Conservation (phyloP, 208 protist species). For the Trypanosoma boissoni region DNA sequence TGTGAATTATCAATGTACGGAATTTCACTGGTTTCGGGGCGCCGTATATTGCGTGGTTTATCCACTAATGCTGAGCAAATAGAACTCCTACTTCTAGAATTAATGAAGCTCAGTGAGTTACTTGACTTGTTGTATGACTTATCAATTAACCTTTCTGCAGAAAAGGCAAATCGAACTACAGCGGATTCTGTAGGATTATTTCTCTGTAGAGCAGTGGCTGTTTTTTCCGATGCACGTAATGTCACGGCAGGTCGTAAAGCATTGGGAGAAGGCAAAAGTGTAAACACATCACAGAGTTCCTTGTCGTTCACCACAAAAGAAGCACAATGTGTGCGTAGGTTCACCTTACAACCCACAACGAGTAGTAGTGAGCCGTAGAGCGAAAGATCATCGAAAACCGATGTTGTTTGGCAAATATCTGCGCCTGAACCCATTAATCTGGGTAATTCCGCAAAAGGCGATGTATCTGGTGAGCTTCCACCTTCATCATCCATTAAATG, state of each 20-base stretch:
- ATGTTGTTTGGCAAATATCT: too few relatives aligned
- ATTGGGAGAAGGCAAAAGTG: constrained; percentile 7
- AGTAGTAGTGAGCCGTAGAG: constrained; percentile 22
- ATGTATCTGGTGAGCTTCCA: too few relatives aligned
- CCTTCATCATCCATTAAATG: too few relatives aligned
- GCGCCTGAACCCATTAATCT: too few relatives aligned
- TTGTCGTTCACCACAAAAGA: constrained; percentile 43
- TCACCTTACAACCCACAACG: constrained; percentile 27
- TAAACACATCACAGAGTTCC: constrained; percentile 28
- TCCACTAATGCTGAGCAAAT: too few relatives aligned
- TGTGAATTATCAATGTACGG: not conserved
- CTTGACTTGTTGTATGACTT: not conserved
- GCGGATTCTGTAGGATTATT: constrained; percentile 12
- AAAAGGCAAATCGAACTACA: constrained; percentile 36
- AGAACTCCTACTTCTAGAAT: too few relatives aligned
- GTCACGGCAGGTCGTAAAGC: constrained; percentile 30
- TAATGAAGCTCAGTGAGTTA: too few relatives aligned
- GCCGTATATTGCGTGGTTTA: too few relatives aligned
- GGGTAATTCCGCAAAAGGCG: too few relatives aligned
- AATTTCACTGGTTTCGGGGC: constrained; percentile 18
- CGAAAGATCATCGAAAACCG: constrained; percentile 5
- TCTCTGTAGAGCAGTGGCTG: constrained; percentile 5
- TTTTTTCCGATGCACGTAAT: constrained; percentile 17
- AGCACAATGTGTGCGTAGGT: constrained; percentile 2
- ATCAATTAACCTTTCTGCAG: constrained; percentile 6